Evolutionary conservation across 2,329 filamentous ascomycete species (phyloP), one percentile per base, ranked within the genome.

Genomic region (Colletotrichum eremochloae): DNA sequence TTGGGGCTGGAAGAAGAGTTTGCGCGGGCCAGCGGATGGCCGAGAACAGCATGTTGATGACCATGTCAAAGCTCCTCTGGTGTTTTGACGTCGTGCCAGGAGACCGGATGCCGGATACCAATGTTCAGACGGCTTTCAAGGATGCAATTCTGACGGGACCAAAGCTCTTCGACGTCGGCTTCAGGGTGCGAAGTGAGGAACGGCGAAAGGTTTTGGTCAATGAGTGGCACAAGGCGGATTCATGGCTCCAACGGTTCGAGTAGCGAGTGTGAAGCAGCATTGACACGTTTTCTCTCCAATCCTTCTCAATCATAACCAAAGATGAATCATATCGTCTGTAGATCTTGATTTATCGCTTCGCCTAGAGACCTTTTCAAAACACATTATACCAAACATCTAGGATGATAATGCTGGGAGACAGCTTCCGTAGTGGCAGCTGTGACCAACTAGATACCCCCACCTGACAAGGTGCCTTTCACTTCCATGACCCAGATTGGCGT

Each of bases 11-110:
- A 0, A 79, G 86, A 14, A 80, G 86, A 11, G 81, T 85, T 29
- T 88, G 86, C 72, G 81, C 82, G 5, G 86, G 86, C 0, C 84
- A 86, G 40, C 82, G 87, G 63, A 81, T 88, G 40, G 84, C 85
- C 3, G 83, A 86, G 75, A 82, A 83, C 38, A 84, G 80, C 46
- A 75, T 88, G 56, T 77, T 84, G 63, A 67, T 82, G 11, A 78
- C 78, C 9, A 78, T 83, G 61, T 77, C 84, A 3, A 82, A 83
- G 67, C 65, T 84, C 3, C 74, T 89, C 0, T 90, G 87, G 87
- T 84, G 83, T 1, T 86, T 87, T 64, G 78, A 84, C 7, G 77
- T 83, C 62, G 72, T 74, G n/a, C 72, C 78, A 2, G 75, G 75
- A 12, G 68, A 68, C 33, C 69, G 36, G 24, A 36, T 20, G 48